These are phyloP conservation scores for Lactarius akahatsu DNA, from an alignment of 768 basidiomycete species.

Conservation along the genomic window DNA sequence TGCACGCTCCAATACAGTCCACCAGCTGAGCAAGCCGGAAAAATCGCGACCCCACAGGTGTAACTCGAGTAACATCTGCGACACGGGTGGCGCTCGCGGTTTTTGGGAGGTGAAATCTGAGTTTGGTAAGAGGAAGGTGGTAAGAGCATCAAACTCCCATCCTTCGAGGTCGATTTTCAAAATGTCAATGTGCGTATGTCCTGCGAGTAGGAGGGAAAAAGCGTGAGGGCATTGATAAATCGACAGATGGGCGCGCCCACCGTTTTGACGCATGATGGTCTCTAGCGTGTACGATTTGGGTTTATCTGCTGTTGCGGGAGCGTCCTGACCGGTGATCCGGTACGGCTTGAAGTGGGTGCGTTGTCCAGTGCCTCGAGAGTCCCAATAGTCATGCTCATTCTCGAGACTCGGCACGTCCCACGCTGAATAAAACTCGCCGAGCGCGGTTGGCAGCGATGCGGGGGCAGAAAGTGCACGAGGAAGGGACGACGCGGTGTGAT, in stretches of 20 bases:
- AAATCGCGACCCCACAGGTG: slow-evolving; percentile 36
- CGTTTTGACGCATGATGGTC: slow-evolving; percentile 46
- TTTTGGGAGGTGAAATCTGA: slow-evolving; percentile 34
- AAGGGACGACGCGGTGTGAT: slow-evolving; percentile 37
- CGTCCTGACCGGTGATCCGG: slow-evolving; percentile 42
- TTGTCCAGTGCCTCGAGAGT: slow-evolving; percentile 30
- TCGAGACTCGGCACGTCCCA: slow-evolving; percentile 23
- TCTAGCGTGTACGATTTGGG: slow-evolving; percentile 48
- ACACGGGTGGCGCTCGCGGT: slow-evolving; percentile 42
- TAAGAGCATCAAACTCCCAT: slow-evolving; percentile 47
- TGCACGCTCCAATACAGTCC: slow-evolving; percentile 47
- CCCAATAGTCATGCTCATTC: slow-evolving; percentile 37
- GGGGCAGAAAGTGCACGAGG: slow-evolving; percentile 30
- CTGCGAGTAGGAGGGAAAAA: too few relatives aligned
- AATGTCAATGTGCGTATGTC: slow-evolving; percentile 42
- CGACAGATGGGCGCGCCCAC: slow-evolving; percentile 28
- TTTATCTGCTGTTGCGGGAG: slow-evolving; percentile 34
- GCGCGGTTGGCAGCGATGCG: slow-evolving; percentile 26
- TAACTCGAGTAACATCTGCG: slow-evolving; percentile 49
- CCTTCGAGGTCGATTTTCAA: slow-evolving; percentile 51
- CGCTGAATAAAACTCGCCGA: slow-evolving; percentile 24
- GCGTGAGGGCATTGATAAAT: too few relatives aligned
- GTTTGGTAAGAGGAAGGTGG: slow-evolving; percentile 42
- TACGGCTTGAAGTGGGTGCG: slow-evolving; percentile 46
- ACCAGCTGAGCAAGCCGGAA: slow-evolving; percentile 41